Conservation (phyloP, 345 rosid species). For the Lagerstroemia speciosa region DNA sequence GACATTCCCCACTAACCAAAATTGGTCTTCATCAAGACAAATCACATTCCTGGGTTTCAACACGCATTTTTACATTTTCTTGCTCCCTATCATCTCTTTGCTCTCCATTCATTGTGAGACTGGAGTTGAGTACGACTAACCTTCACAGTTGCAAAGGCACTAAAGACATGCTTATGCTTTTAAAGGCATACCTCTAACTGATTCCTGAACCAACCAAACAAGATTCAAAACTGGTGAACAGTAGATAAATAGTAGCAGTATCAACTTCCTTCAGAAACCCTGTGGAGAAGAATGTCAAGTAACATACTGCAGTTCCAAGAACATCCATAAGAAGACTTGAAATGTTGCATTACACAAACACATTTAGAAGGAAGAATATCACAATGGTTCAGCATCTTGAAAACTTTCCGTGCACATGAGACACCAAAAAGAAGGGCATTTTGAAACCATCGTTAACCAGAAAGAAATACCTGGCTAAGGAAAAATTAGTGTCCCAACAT, state of each 20-base stretch:
- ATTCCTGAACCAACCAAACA: conserved; percentile 78
- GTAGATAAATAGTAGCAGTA: conserved; percentile 67
- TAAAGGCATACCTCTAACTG: conserved; percentile 77
- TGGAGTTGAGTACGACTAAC: conserved; percentile 47
- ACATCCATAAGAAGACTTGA: background rate
- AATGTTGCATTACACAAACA: background rate
- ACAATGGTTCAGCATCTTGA: background rate
- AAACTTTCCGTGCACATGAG: background rate
- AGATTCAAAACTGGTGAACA: conserved; percentile 68
- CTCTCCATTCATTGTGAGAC: conserved; percentile 10
- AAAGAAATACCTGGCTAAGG: background rate
- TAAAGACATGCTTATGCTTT: conserved; percentile 24
- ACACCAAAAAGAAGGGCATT: background rate
- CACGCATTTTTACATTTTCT: conserved; percentile 14
- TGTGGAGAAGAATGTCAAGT: conserved; percentile 69
- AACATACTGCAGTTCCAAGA: conserved; percentile 51
- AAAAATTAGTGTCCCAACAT: background rate
- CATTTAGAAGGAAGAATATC: background rate
- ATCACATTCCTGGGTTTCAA: background rate
- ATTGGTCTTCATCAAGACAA: background rate
- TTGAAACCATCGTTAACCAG: too few relatives aligned
- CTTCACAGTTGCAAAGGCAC: conserved; percentile 48
- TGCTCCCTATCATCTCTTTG: too few relatives aligned
- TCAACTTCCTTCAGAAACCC: conserved; percentile 80
- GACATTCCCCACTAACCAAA: conserved; percentile 4